These are phyloP conservation scores for Cadophora malorum DNA, from an alignment of 2,329 filamentous ascomycete species.

Conservation along the genomic window DNA sequence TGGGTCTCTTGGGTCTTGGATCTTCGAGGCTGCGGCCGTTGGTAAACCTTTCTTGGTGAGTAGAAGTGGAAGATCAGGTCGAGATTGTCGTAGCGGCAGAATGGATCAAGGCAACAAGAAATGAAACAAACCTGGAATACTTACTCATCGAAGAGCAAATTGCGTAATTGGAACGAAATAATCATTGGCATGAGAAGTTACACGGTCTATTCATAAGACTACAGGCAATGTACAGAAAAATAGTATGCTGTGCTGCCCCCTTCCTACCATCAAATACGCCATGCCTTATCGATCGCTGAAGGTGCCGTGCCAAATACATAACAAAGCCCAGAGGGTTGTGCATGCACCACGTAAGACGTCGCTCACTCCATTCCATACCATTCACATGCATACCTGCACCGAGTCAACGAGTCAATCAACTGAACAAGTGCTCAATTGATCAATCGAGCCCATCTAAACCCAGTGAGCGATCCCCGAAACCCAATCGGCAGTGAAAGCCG, in stretches of 20 bases:
- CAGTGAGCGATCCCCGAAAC: not conserved
- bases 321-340: not conserved
- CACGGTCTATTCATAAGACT: conserved; percentile 43
- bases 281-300: conserved; percentile 34
- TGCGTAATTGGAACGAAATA: not conserved
- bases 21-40: not conserved
- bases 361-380: conserved; percentile 28
- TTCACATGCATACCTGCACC: conserved; percentile 24
- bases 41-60: too few species aligned
- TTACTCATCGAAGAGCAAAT: not conserved
- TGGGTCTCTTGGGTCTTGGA: too few species aligned
- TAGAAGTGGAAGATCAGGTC: too few species aligned
- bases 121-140: too few species aligned
- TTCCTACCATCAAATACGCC: conserved; percentile 13
- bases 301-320: conserved; percentile 1
- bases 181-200: conserved; percentile 17
- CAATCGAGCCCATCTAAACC: conserved; percentile 8
- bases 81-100: too few species aligned
- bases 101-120: not conserved
- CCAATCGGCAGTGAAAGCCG: conserved; percentile 16
- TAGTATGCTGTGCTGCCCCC: conserved; percentile 24
- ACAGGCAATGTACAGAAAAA: conserved; percentile 42
- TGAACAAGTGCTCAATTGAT: conserved; percentile 18
- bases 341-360: conserved; percentile 12
- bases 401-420: conserved; percentile 24